Evolutionary conservation across 164 flowering plant species (phyloP).

Genomic region (Dillenia turbinata): DNA sequence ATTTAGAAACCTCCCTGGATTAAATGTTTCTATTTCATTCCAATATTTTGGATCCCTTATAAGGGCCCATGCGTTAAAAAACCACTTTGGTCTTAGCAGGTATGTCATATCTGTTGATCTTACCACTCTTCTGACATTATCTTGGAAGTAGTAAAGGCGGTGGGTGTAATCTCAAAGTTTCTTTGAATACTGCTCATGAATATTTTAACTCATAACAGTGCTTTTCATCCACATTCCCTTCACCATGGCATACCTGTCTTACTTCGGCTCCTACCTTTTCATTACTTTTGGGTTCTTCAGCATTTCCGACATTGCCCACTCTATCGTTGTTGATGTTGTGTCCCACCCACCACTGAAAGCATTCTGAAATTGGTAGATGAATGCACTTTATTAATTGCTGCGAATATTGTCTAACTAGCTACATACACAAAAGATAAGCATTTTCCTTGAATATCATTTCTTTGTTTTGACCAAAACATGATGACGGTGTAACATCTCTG

Average conservation of each 20-base stretch:
- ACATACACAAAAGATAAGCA: too few relatives aligned
- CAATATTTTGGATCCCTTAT: conserved; percentile 26
- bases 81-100: conserved; percentile 7
- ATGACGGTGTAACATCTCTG: too few relatives aligned
- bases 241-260: conserved; percentile 3
- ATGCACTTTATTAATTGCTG: too few relatives aligned
- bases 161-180: conserved; percentile 13
- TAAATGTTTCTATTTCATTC: not conserved
- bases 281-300: conserved; percentile 8
- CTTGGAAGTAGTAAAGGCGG: conserved; percentile 18
- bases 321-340: conserved; percentile 13
- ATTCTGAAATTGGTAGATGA: conserved; percentile 8
- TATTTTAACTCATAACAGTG: conserved; percentile 7
- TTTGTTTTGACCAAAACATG: too few relatives aligned
- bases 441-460: too few relatives aligned
- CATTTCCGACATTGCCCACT: conserved; percentile 22
- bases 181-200: conserved; percentile 8
- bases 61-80: conserved; percentile 8
- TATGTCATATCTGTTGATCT: conserved; percentile 12
- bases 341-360: conserved; percentile 9
- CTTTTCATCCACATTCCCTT: conserved; percentile 4
- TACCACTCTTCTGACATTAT: conserved; percentile 13
- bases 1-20: too few relatives aligned
- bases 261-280: conserved; percentile 12
- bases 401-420: too few relatives aligned